A percentile compares a stretch with the other conserved stretches of the same genome.
Evolutionary conservation across 345 rosid genomes (phyloP).

Genomic region (Bruguiera sexangula): DNA sequence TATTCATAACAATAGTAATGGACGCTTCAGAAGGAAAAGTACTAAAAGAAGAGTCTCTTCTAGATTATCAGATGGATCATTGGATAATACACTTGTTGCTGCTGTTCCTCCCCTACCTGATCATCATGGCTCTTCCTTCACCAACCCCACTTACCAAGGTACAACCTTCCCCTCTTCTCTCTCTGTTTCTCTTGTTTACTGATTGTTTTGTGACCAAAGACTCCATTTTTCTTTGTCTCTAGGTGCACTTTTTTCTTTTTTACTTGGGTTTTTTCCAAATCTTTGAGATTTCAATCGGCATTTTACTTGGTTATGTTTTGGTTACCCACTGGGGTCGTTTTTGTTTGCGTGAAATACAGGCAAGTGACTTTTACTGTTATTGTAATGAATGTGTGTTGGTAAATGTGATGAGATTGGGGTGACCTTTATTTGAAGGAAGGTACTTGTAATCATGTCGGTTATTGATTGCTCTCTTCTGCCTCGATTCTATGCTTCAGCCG

Average conservation of each 20-base stretch:
- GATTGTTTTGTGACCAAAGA: not conserved
- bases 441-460: not conserved
- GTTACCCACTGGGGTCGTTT: not conserved
- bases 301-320: constrained; percentile 10
- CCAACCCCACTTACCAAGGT: constrained; percentile 64
- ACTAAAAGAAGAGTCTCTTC: constrained; percentile 44
- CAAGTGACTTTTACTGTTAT: constrained; percentile 3
- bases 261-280: not conserved
- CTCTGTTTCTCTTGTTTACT: not conserved
- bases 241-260: not conserved
- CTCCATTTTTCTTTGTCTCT: not conserved
- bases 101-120: constrained; percentile 20
- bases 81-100: constrained; percentile 35
- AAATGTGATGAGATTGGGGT: constrained; percentile 13
- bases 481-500: not conserved
- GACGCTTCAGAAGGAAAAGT: constrained; percentile 41
- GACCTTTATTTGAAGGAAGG: constrained; percentile 12
- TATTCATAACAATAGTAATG: not conserved
- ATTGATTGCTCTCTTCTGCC: constrained; percentile 6
- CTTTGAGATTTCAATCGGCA: not conserved
- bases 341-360: constrained; percentile 18
- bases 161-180: not conserved
- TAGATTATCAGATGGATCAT: constrained; percentile 53
- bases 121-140: constrained; percentile 48
- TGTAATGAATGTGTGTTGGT: constrained; percentile 10